Conservation (phyloP, 148 eudicot genomes). For the Amaranthus cruentus region DNA sequence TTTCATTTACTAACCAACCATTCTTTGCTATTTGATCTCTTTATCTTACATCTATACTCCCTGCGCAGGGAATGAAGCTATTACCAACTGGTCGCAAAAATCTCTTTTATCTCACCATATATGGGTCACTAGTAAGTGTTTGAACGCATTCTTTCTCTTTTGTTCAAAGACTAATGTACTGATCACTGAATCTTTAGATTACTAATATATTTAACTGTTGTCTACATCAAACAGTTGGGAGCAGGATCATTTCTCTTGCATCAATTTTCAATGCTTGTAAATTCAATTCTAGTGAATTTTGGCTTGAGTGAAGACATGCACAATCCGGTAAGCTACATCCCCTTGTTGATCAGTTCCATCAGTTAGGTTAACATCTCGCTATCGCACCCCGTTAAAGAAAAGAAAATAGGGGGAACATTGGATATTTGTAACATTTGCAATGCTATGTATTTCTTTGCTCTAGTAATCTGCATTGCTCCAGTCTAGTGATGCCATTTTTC, state of each 20-base stretch:
- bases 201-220: not conserved
- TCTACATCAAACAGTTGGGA: constrained; percentile 50
- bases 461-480: not conserved
- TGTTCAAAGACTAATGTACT: not conserved
- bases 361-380: too few species aligned
- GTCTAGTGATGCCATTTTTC: not conserved
- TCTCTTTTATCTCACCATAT: constrained; percentile 61
- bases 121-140: constrained; percentile 67
- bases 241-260: constrained; percentile 74
- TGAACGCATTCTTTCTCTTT: not conserved
- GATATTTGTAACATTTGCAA: too few species aligned
- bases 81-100: constrained; percentile 86
- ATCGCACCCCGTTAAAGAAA: too few species aligned
- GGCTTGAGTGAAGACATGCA: constrained; percentile 93
- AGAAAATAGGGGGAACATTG: too few species aligned
- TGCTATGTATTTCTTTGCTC: too few species aligned
- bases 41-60: constrained; percentile 3
- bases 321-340: constrained; percentile 61
- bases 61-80: constrained; percentile 79
- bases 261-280: constrained; percentile 60
- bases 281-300: constrained; percentile 71
- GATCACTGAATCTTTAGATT: not conserved
- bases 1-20: not conserved
- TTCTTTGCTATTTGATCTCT: constrained; percentile 2
- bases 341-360: not conserved